A percentile compares a stretch with the other conserved stretches of the same genome.
Evolutionary conservation across 2,329 filamentous ascomycete genomes (phyloP).

Genomic region (Fusarium stilboides): DNA sequence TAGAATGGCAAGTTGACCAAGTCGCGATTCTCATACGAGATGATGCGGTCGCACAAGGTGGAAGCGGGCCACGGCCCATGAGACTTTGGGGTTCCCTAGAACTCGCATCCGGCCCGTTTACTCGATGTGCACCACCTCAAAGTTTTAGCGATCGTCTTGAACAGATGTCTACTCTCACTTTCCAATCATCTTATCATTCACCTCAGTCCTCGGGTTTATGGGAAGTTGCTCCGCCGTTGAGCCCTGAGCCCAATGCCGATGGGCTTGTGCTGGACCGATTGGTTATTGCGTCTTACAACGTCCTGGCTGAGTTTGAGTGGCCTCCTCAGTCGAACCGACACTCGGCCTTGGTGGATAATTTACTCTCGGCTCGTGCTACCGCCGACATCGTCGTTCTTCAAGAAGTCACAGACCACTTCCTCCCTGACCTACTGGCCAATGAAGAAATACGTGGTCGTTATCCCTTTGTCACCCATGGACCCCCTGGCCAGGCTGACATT

Average conservation of each 20-base stretch:
- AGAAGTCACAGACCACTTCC: slow-evolving; percentile 76
- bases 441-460: slow-evolving; percentile 64
- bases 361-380: slow-evolving; percentile 59
- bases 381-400: slow-evolving; percentile 70
- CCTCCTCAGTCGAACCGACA: slow-evolving; percentile 62
- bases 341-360: slow-evolving; percentile 59
- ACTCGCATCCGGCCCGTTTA: slow-evolving; percentile 44
- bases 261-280: slow-evolving; percentile 41
- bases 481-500: slow-evolving; percentile 66
- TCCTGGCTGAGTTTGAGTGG: slow-evolving; percentile 66
- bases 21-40: slow-evolving; percentile 70
- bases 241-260: background rate
- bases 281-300: slow-evolving; percentile 67
- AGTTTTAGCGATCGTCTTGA: slow-evolving; percentile 14
- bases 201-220: slow-evolving; percentile 3
- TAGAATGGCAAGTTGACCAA: slow-evolving; percentile 65
- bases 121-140: slow-evolving; percentile 5
- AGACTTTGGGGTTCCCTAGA: slow-evolving; percentile 68
- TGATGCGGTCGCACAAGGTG: slow-evolving; percentile 45
- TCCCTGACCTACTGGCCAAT: slow-evolving; percentile 68
- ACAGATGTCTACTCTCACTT: background rate
- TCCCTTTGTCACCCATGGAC: slow-evolving; percentile 70
- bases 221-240: slow-evolving; percentile 11
- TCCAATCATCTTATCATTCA: slow-evolving; percentile 34
- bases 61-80: slow-evolving; percentile 64